These are phyloP conservation scores for Pinus taeda DNA, from an alignment of 75 land plant genomes.

Conservation along the genomic window DNA sequence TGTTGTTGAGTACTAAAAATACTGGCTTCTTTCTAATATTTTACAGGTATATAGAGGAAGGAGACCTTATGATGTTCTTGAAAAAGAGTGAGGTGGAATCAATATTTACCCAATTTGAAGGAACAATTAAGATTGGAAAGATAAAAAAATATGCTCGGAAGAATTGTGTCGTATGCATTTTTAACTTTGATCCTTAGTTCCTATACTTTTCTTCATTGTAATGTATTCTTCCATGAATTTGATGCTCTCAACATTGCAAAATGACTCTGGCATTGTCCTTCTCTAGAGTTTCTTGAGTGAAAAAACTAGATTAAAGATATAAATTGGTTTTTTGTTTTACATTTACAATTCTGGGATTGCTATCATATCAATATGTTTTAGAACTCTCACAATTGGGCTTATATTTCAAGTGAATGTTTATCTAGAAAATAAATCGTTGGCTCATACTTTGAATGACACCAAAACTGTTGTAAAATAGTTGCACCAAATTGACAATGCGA, in stretches of 20 bases:
- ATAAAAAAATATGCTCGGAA: slow-evolving; percentile 46
- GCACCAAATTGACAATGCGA: slow-evolving; percentile 25
- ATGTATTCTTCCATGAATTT: no score
- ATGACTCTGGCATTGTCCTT: no score
- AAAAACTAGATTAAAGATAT: no score
- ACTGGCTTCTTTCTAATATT: background rate
- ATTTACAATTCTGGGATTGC: background rate
- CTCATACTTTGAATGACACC: slow-evolving; percentile 54
- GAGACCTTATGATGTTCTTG: slow-evolving; percentile 67
- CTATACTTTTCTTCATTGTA: no score
- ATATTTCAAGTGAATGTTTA: slow-evolving; percentile 44
- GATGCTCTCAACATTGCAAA: no score
- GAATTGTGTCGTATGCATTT: slow-evolving; percentile 62
- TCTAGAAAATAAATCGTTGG: slow-evolving; percentile 41
- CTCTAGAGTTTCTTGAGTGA: no score
- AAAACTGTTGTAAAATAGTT: slow-evolving; percentile 68
- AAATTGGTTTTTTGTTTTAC: no score
- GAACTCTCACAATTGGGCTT: background rate
- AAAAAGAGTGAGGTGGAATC: slow-evolving; percentile 49
- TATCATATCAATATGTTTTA: background rate
- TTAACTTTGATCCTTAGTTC: background rate
- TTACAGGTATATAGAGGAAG: slow-evolving; percentile 61
- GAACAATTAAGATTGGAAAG: slow-evolving; percentile 40
- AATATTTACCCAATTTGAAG: slow-evolving; percentile 59
- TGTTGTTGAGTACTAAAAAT: background rate